A percentile compares a stretch with the other conserved stretches of the same genome.
Evolutionary conservation across 306 rosid genomes (phyloP).

Genomic region (Sindora glabra): DNA sequence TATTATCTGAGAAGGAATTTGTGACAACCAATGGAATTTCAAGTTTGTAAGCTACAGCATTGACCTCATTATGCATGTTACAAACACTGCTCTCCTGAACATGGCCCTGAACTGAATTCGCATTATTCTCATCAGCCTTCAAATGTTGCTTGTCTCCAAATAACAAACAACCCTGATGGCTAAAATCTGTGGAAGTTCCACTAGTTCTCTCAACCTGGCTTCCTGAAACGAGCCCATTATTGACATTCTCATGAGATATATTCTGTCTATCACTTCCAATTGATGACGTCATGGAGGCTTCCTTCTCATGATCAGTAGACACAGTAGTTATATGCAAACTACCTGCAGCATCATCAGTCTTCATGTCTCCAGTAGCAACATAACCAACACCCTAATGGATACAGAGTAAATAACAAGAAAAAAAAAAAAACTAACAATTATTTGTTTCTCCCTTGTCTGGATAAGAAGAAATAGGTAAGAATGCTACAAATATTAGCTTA

Average conservation of each 20-base stretch:
- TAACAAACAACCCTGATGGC: neutral
- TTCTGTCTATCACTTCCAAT: constrained; percentile 21
- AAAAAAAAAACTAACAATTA: constrained; percentile 6
- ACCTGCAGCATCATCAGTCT: constrained; percentile 27
- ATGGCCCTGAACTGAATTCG: constrained; percentile 19
- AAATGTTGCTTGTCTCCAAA: constrained; percentile 17
- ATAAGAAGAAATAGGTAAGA: neutral
- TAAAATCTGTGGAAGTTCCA: constrained; percentile 12
- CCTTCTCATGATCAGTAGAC: constrained; percentile 24
- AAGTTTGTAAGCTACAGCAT: constrained; percentile 18
- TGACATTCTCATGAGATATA: constrained; percentile 12
- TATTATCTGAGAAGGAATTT: constrained; percentile 14
- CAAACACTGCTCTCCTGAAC: constrained; percentile 16
- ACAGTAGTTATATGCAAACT: constrained; percentile 16
- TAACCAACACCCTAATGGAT: constrained; percentile 27
- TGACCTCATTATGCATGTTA: constrained; percentile 11
- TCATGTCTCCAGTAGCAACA: constrained; percentile 22
- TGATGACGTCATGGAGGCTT: constrained; percentile 10
- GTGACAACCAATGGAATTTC: constrained; percentile 15
- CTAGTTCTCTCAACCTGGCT: constrained; percentile 12
- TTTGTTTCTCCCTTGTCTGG: neutral
- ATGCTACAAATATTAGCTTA: constrained; percentile 33
- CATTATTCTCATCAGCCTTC: constrained; percentile 23
- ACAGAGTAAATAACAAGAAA: neutral
- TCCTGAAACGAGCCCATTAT: constrained; percentile 20